Evolutionary conservation across 164 flowering plant genomes (phyloP).

Genomic region (Houttuynia cordata): DNA sequence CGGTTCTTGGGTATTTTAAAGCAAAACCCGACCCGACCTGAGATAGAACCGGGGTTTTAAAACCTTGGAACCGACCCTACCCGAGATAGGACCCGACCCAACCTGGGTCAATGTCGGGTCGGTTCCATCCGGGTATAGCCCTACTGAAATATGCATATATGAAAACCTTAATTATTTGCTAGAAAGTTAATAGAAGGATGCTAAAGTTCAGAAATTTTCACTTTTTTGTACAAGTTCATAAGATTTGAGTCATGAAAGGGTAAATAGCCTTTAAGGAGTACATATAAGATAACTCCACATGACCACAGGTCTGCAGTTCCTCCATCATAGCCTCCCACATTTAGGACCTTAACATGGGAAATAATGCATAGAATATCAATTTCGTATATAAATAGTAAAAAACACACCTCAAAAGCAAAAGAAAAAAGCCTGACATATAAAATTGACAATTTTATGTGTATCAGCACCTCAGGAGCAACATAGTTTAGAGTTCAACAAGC

Average conservation of each 20-base stretch:
- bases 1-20: too few relatives aligned
- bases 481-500: conserved; percentile 43
- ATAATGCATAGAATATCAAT: not conserved
- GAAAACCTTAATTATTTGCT: conserved; percentile 4
- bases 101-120: too few relatives aligned
- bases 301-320: conserved; percentile 98
- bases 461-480: conserved; percentile 37
- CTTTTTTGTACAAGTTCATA: conserved; percentile 88
- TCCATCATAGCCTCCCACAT: conserved; percentile 95
- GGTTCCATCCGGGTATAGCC: too few relatives aligned
- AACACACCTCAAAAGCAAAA: conserved; percentile 4
- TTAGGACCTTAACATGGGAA: conserved; percentile 53
- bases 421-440: not conserved
- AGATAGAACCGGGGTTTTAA: too few relatives aligned
- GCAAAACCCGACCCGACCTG: too few relatives aligned
- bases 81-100: too few relatives aligned
- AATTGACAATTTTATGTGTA: too few relatives aligned
- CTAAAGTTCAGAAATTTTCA: conserved; percentile 35
- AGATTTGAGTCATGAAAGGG: conserved; percentile 98
- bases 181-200: conserved; percentile 8
- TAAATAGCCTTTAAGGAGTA: conserved; percentile 97
- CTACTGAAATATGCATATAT: conserved; percentile 62
- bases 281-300: conserved; percentile 96
- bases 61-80: too few relatives aligned
- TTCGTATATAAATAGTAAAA: not conserved